phyloP scores from a whole-genome alignment of 805 yeast genomes.

The Saccharomyces kudriavzevii region DNA sequence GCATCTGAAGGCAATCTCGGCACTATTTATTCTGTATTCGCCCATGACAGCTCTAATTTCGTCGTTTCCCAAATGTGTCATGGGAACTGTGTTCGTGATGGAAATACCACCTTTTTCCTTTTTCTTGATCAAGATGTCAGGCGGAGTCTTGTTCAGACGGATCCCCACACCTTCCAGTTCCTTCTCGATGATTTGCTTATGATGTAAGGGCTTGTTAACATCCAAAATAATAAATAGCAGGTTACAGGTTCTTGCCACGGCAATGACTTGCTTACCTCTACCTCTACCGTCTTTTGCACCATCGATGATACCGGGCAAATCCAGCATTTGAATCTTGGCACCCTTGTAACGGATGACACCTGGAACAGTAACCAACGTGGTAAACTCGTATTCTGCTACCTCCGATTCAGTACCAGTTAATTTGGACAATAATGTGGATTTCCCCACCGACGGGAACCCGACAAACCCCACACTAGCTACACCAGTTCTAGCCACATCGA shows the following conservation, averaged over 20 bases:
- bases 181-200: slow-evolving; percentile 86
- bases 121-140: slow-evolving; percentile 83
- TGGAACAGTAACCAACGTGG: slow-evolving; percentile 95
- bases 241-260: slow-evolving; percentile 97
- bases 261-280: slow-evolving; percentile 94
- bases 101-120: slow-evolving; percentile 95
- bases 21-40: slow-evolving; percentile 90
- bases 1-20: slow-evolving; percentile 92
- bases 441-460: slow-evolving; percentile 92
- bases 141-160: slow-evolving; percentile 83
- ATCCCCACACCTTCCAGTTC: slow-evolving; percentile 98
- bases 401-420: slow-evolving; percentile 95
- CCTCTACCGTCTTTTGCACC: slow-evolving; percentile 91
- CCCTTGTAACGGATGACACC: slow-evolving; percentile 95
- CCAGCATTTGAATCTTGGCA: slow-evolving; percentile 93
- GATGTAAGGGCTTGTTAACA: slow-evolving; percentile 91
- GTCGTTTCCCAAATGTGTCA: slow-evolving; percentile 85
- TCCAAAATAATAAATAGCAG: slow-evolving; percentile 87
- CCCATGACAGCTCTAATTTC: slow-evolving; percentile 94
- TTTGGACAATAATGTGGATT: slow-evolving; percentile 75
- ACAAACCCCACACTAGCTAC: slow-evolving; percentile 96
- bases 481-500: slow-evolving; percentile 98
- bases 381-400: slow-evolving; percentile 96
- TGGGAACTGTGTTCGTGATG: slow-evolving; percentile 86
- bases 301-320: slow-evolving; percentile 83